A percentile compares a stretch with the other conserved stretches of the same genome.
phyloP scores from a whole-genome alignment of 1,139 yeast genomes.

The Kodamaea anthophila region DNA sequence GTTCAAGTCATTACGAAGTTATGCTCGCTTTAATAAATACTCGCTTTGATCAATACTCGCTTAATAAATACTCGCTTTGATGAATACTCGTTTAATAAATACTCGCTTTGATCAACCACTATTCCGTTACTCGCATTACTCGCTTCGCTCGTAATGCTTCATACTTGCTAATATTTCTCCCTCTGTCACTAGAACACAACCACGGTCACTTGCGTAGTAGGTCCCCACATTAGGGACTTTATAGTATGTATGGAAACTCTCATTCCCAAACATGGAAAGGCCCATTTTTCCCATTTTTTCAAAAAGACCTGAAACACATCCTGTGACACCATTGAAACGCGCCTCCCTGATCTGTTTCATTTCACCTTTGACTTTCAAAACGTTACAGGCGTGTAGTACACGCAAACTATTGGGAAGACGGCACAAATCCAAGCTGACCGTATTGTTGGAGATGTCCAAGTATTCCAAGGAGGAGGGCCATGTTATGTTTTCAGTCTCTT shows the following conservation, averaged over 20 bases:
- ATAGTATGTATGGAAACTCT: constrained; percentile 3
- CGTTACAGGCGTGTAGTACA: constrained; percentile 3
- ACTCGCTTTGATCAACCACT: too few relatives aligned
- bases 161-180: background rate
- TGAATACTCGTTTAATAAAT: too few relatives aligned
- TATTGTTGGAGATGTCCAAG: constrained; percentile 3
- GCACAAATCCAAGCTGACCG: constrained; percentile 1
- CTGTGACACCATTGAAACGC: background rate
- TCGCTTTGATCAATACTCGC: too few relatives aligned
- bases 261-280: too few relatives aligned
- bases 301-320: background rate
- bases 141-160: too few relatives aligned
- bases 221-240: constrained; percentile 1
- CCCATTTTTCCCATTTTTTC: background rate
- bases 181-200: background rate
- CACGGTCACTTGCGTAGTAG: background rate
- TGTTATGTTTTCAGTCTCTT: background rate
- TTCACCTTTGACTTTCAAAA: constrained; percentile 2
- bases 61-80: too few relatives aligned
- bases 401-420: constrained; percentile 1
- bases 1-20: too few relatives aligned
- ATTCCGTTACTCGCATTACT: too few relatives aligned
- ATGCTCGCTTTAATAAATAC: too few relatives aligned
- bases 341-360: constrained; percentile 1
- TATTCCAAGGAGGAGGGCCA: constrained; percentile 3